Evolutionary conservation across 352 stramenopile species (phyloP).

Genomic region (Saprolegnia diclina): DNA sequence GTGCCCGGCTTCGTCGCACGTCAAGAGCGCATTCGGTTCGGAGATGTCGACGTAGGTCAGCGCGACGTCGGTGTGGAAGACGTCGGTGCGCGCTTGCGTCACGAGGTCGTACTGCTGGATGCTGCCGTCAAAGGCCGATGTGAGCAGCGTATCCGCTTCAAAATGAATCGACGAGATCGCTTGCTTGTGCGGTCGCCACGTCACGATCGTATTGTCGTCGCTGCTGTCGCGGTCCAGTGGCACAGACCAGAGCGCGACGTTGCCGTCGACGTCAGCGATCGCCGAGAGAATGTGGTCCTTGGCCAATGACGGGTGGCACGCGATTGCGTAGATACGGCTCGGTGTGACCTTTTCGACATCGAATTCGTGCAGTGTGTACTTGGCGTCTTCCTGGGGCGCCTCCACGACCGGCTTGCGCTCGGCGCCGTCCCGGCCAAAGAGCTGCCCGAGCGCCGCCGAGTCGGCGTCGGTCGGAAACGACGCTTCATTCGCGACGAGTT

Average conservation of each 20-base stretch:
- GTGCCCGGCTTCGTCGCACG: constrained; percentile 58
- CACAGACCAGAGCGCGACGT: constrained; percentile 63
- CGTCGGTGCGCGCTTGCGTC: constrained; percentile 43
- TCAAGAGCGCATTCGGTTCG: constrained; percentile 30
- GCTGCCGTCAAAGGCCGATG: constrained; percentile 63
- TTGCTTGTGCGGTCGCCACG: constrained; percentile 61
- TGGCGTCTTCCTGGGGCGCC: background rate
- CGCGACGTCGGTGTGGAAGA: constrained; percentile 44
- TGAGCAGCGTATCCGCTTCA: constrained; percentile 55
- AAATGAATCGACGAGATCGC: constrained; percentile 70
- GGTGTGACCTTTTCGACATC: constrained; percentile 71
- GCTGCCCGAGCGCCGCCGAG: constrained; percentile 34
- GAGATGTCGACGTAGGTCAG: constrained; percentile 54
- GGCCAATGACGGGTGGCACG: constrained; percentile 52
- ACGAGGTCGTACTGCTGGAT: constrained; percentile 64
- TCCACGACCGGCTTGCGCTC: background rate
- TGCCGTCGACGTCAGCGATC: constrained; percentile 65
- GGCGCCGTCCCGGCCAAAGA: constrained; percentile 19
- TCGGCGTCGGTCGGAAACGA: constrained; percentile 32
- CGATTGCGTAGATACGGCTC: constrained; percentile 71
- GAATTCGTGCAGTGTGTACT: constrained; percentile 40
- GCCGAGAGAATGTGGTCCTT: constrained; percentile 54
- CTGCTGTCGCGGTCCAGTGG: constrained; percentile 26
- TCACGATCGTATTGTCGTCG: constrained; percentile 36
- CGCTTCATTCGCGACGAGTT: constrained; percentile 28